Evolutionary conservation across 163 green algal species (phyloP).

Genomic region (Coccomyxa subellipsoidea): DNA sequence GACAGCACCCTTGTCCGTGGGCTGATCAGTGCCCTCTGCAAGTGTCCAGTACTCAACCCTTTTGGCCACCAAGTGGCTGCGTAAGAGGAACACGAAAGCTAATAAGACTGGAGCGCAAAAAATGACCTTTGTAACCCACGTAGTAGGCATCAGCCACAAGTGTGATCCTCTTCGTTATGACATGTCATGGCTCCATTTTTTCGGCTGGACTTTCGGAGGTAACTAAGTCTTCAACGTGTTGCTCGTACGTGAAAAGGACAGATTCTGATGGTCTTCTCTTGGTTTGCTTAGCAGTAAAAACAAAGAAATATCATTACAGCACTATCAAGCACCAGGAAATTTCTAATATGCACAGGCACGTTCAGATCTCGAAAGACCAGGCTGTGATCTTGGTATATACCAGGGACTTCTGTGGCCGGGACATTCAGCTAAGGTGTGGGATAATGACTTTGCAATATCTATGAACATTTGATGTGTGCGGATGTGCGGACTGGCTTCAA

Average conservation of each 20-base stretch:
- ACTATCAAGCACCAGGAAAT: not conserved
- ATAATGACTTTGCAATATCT: too few relatives aligned
- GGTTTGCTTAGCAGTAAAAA: not conserved
- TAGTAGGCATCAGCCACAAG: not conserved
- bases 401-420: too few relatives aligned
- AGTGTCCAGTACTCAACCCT: constrained; percentile 4
- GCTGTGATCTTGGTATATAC: not conserved
- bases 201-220: not conserved
- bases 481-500: too few relatives aligned
- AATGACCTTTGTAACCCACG: not conserved
- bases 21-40: not conserved
- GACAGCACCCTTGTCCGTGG: not conserved
- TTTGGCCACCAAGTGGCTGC: not conserved
- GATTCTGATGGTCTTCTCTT: not conserved
- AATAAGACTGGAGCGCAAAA: not conserved
- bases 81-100: not conserved
- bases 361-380: not conserved
- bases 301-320: not conserved
- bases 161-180: too few relatives aligned
- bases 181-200: not conserved
- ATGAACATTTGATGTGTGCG: too few relatives aligned
- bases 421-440: too few relatives aligned
- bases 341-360: not conserved
- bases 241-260: not conserved
- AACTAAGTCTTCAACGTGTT: not conserved